phyloP scores from a whole-genome alignment of 257 asterid genomes.

The Scutellaria barbata region DNA sequence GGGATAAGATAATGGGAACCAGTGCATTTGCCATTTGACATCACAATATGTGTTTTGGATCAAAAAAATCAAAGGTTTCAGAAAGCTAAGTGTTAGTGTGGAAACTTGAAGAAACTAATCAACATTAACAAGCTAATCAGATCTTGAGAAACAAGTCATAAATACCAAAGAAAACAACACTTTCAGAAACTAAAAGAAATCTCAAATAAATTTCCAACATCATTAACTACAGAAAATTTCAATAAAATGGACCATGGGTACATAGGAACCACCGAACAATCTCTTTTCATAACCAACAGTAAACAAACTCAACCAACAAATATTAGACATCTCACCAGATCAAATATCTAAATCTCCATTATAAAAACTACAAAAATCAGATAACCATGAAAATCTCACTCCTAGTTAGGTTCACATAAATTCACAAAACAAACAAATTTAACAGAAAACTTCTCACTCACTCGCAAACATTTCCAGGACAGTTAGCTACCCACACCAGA shows the following conservation, averaged over 20 bases:
- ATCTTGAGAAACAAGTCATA: background rate
- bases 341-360: background rate
- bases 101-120: too few species aligned
- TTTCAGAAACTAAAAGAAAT: conserved; percentile 8
- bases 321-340: background rate
- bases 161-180: background rate
- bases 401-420: background rate
- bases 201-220: background rate
- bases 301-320: background rate
- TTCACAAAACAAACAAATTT: background rate
- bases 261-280: background rate
- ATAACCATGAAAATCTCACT: background rate
- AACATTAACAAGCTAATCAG: background rate
- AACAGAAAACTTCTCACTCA: background rate
- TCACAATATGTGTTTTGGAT: background rate
- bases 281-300: background rate
- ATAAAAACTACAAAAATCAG: background rate
- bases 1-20: conserved; percentile 2
- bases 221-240: background rate
- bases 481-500: background rate
- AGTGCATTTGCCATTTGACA: background rate
- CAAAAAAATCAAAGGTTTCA: background rate
- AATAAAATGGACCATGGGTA: background rate
- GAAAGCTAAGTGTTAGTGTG: too few species aligned
- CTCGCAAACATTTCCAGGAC: background rate